Conservation (phyloP, 495 filamentous ascomycete genomes). For the Hypoxylon lenormandii region DNA sequence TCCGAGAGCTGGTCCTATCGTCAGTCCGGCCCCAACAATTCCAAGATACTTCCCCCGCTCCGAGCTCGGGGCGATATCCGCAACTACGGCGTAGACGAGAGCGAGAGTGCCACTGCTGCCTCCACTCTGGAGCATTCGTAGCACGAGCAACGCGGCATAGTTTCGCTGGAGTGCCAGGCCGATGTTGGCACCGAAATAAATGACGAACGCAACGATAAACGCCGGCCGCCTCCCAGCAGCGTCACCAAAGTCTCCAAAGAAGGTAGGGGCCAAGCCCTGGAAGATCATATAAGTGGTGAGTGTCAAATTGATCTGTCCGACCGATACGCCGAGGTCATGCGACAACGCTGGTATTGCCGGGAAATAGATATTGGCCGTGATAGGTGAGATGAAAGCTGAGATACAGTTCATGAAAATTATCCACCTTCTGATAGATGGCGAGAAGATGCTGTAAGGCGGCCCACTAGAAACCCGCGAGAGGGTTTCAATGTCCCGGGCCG, state of each 20-base stretch:
- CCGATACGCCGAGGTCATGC: conserved; percentile 66
- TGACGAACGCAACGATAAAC: conserved; percentile 67
- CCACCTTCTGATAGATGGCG: conserved; percentile 66
- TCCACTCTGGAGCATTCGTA: conserved; percentile 72
- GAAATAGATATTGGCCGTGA: conserved; percentile 85
- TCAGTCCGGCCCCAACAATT: conserved; percentile 63
- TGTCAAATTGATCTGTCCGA: conserved; percentile 74
- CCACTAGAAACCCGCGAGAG: conserved; percentile 55
- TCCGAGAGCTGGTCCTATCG: conserved; percentile 67
- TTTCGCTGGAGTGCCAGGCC: conserved; percentile 71
- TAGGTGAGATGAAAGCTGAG: conserved; percentile 75
- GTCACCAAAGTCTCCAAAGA: conserved; percentile 72
- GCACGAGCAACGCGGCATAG: conserved; percentile 70
- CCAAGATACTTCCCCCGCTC: conserved; percentile 73
- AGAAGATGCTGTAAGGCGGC: conserved; percentile 69
- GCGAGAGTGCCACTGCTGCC: conserved; percentile 70
- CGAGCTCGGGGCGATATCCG: conserved; percentile 69
- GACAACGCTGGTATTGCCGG: conserved; percentile 73
- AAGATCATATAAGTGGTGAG: conserved; percentile 75
- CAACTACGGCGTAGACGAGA: conserved; percentile 70
- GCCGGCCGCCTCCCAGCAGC: conserved; percentile 68
- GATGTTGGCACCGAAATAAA: conserved; percentile 73
- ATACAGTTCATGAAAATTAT: conserved; percentile 74
- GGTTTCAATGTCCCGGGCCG: conserved; percentile 38
- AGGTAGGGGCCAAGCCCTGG: conserved; percentile 68